Base-by-base conservation (phyloP, 768 basidiomycete species). In the Sistotremastrum niveocremeum region DNA sequence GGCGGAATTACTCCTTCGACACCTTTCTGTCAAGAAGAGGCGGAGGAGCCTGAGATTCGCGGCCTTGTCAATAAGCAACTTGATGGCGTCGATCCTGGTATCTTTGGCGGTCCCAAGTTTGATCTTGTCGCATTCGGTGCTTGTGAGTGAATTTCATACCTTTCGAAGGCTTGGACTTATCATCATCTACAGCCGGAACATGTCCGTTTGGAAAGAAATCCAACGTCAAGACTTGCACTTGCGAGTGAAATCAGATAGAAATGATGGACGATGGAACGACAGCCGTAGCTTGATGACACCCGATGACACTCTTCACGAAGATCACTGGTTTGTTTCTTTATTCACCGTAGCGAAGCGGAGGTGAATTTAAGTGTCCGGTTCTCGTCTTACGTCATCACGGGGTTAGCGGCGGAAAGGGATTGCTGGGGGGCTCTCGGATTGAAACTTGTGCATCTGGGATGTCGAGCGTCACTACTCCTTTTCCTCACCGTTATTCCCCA, bases 1-100 rank as follows among this genome's bases (percentile, higher is more conserved):
- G 58, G 63, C 33, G 70, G 68, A 10, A 57, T 69, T 34, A 53
- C 65, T 37, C 71, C 70, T 2, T 68, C 69, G 8, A 70, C 66
- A n/a, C 62, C 68, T 10, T 77, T 73, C 60, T 78, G 76, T 58
- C 70, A 70, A 57, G 69, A 63, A 48, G 65, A 70, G 2, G 73
- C 74, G 28, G 66, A 64, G 55, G 75, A 76, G 49, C 20, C 63
- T 8, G 63, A 73, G 50, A 64, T 76, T n/a, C 63, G 64, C 44
- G 73, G 72, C 1, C 56, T 76, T 3, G 66, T 72, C 9, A 72
- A 76, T 52, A 66, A 63, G 11, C 74, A 76, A 52, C 71, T 75
- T 47, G 67, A 70, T 20, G 67, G 64, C 36, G 73, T 74, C 41
- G 65, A 75, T 50, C 70, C 73, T 7, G 60, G 71, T 28, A 44